Percentiles rank a stretch among this genome's conserved stretches.
Conservation (phyloP, 495 filamentous ascomycete species). For the Cercophora samala region DNA sequence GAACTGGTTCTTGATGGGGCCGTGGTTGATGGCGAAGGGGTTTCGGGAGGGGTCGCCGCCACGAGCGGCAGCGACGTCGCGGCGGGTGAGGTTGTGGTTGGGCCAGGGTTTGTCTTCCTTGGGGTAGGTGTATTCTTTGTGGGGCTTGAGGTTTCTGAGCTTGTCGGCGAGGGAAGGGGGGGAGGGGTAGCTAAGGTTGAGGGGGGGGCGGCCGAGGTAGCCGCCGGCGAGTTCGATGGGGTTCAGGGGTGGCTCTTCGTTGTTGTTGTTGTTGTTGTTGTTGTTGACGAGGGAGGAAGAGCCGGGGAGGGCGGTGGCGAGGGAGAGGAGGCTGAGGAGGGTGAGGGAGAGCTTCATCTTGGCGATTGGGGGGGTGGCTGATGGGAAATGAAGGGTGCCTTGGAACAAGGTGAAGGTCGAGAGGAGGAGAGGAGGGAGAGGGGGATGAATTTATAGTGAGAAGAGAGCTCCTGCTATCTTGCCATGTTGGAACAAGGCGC, state of each 20-base stretch:
- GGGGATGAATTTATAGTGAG: neutral
- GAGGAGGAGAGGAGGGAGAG: neutral
- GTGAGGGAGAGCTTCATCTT: neutral
- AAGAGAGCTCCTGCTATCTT: neutral
- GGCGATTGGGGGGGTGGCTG: neutral
- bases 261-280: too few relatives aligned
- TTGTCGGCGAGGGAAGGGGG: too few relatives aligned
- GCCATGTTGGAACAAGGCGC: too few relatives aligned
- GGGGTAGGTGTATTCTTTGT: too few relatives aligned
- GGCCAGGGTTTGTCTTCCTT: too few relatives aligned
- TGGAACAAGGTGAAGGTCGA: neutral
- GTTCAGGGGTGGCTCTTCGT: too few relatives aligned
- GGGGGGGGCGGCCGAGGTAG: neutral
- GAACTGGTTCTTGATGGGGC: neutral
- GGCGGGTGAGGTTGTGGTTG: neutral
- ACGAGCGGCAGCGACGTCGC: too few relatives aligned
- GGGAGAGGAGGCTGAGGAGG: neutral
- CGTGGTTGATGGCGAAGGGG: neutral
- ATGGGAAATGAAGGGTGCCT: neutral
- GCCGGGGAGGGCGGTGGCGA: neutral
- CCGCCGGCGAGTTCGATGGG: neutral
- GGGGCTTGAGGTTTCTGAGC: too few relatives aligned
- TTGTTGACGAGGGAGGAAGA: too few relatives aligned
- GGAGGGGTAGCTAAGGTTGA: neutral
- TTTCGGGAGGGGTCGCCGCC: too few relatives aligned